Conservation (phyloP, 2,329 filamentous ascomycete species). For the Huntiella omanensis region DNA sequence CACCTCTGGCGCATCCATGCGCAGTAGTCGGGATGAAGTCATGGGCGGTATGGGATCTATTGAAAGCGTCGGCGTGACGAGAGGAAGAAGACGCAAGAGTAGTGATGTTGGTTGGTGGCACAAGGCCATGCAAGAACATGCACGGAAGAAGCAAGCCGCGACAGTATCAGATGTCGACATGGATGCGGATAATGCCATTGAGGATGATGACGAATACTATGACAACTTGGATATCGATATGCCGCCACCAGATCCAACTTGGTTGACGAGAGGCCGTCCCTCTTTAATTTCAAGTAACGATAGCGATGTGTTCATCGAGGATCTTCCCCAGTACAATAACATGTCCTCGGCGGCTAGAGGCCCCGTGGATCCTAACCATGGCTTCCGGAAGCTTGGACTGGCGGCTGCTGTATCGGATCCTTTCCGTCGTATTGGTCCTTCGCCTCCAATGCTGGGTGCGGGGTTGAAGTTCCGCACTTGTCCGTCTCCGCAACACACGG, state of each 20-base stretch:
- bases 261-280: slow-evolving; percentile 15
- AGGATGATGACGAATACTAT: slow-evolving; percentile 11
- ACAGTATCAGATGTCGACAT: slow-evolving; percentile 9
- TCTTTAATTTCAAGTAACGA: slow-evolving; percentile 4
- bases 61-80: slow-evolving; percentile 13
- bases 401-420: slow-evolving; percentile 1
- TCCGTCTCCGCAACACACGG: slow-evolving; percentile 60
- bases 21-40: slow-evolving; percentile 4
- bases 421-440: slow-evolving; percentile 24
- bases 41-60: slow-evolving; percentile 14
- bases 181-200: slow-evolving; percentile 15
- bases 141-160: slow-evolving; percentile 35
- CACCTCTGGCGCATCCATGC: not conserved
- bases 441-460: slow-evolving; percentile 73
- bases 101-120: slow-evolving; percentile 56
- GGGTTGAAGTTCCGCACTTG: slow-evolving; percentile 69
- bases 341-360: not conserved
- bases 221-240: slow-evolving; percentile 14
- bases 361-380: not conserved
- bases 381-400: slow-evolving; percentile 3
- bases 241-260: slow-evolving; percentile 20
- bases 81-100: slow-evolving; percentile 33
- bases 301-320: slow-evolving; percentile 6
- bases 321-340: slow-evolving; percentile 14
- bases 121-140: slow-evolving; percentile 63